These are phyloP conservation scores for Cystofilobasidium bisporidii DNA, from an alignment of 768 basidiomycete genomes.

Conservation along the genomic window DNA sequence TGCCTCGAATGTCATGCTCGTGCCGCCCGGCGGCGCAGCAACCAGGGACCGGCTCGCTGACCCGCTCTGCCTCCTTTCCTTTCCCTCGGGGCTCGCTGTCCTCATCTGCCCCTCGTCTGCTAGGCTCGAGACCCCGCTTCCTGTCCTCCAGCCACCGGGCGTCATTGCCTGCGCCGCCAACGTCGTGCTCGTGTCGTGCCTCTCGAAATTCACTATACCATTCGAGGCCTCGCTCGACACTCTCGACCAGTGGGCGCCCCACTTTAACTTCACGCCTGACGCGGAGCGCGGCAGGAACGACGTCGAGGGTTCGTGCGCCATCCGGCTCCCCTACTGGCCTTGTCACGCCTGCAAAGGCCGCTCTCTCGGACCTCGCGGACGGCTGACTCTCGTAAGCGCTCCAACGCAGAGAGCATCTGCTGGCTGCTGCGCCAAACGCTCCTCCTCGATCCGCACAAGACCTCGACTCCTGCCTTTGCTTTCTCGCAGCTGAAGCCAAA, in stretches of 20 bases:
- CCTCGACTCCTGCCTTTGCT: background rate
- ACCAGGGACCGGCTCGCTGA: too few relatives aligned
- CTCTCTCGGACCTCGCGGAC: too few relatives aligned
- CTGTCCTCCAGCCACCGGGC: background rate
- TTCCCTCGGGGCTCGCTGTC: background rate
- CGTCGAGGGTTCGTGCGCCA: background rate
- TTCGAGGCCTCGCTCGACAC: background rate
- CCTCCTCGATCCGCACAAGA: background rate
- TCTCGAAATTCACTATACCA: background rate
- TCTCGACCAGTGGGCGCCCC: background rate
- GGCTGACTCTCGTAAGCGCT: too few relatives aligned
- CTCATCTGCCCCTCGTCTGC: background rate
- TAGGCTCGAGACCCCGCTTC: background rate
- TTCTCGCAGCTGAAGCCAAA: background rate
- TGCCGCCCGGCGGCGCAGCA: too few relatives aligned
- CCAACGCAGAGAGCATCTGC: background rate
- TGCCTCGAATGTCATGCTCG: background rate
- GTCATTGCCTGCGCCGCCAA: background rate
- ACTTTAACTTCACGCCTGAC: background rate
- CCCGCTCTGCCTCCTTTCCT: background rate
- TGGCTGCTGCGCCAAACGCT: background rate
- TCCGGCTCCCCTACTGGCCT: too few relatives aligned
- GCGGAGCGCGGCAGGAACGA: background rate
- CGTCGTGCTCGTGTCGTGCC: background rate
- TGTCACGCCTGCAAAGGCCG: too few relatives aligned